Base-by-base conservation (phyloP, 2,329 filamentous ascomycete species). In the Nothophoma quercina region DNA sequence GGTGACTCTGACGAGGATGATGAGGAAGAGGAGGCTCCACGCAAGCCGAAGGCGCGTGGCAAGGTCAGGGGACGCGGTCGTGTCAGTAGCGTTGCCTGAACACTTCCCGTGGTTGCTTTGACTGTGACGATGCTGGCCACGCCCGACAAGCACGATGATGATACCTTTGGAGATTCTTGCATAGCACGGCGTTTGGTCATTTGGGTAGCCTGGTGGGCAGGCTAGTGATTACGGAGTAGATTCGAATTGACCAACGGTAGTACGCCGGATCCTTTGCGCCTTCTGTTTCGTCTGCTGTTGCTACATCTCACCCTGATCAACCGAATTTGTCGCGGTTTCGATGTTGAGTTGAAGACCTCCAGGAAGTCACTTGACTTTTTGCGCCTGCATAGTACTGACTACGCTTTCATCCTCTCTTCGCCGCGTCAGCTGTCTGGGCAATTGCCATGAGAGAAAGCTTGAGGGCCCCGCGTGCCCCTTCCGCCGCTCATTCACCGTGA, bases 1-100 rank as follows among this genome's bases (percentile, higher is more conserved):
- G 64, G 54, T 2, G 56, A 55, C 12, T 66, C 60, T 18, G 67
- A 69, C 26, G 60, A 68, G 1, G 53, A 69, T 25, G 60, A 68
- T 1, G 53, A 57, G 8, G 56, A 55, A 15, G 61, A 62, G 12
- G 59, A 59, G 16, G 58, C 52, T 7, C 55, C 62, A 7, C 59
- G 55, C 23, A 69, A 65, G 52, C 18, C 60, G 1, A 69, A 60
- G 42, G 60, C 59, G 28, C 55, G 51, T 26, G 48, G 55, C 2
- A 62, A 59, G 15, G 43, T 49, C 2, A 60, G 60, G 26, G 59
- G 62, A 28, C 57, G 59, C 36, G 61, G 62, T 8, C 58, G 59
- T 10, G 52, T 47, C 32, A 62, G 45, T 23, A 47, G 50, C 30
- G 52, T 56, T 41, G 48, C 55, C 32, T 63, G 32, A 44, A 3